These are phyloP conservation scores for Xylaria sp. DNA, from an alignment of 2,329 filamentous ascomycete genomes.

Conservation along the genomic window DNA sequence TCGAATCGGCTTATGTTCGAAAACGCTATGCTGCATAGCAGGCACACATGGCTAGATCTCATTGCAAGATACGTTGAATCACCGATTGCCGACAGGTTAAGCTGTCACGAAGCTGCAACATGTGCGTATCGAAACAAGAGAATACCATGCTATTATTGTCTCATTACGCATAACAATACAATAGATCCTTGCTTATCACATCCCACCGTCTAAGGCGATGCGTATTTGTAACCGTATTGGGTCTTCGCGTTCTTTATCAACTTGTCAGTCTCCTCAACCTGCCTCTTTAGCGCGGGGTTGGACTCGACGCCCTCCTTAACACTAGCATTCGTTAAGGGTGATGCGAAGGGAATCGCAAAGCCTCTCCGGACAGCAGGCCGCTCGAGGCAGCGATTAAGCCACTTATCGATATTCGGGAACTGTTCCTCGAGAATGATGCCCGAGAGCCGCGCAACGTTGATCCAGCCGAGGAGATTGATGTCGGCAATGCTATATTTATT, in stretches of 20 bases:
- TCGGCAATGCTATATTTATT: constrained; percentile 72
- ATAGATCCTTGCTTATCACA: too few relatives aligned
- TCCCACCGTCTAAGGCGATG: constrained; percentile 44
- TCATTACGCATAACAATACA: neutral
- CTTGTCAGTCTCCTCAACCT: constrained; percentile 44
- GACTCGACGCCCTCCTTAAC: constrained; percentile 50
- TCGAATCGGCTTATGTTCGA: too few relatives aligned
- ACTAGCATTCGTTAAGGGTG: constrained; percentile 46
- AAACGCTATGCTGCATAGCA: too few relatives aligned
- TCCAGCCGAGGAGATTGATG: constrained; percentile 75
- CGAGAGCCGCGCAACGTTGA: constrained; percentile 61
- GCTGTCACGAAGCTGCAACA: too few relatives aligned
- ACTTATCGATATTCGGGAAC: constrained; percentile 70
- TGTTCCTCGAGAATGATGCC: constrained; percentile 63
- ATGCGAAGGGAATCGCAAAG: constrained; percentile 62
- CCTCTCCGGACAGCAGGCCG: constrained; percentile 69
- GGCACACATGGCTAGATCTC: too few relatives aligned
- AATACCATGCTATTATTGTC: neutral
- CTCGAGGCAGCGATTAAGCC: constrained; percentile 66
- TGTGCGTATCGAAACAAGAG: neutral
- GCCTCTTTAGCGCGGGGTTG: constrained; percentile 54
- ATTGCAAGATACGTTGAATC: too few relatives aligned
- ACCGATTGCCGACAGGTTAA: too few relatives aligned
- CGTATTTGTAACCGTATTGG: constrained; percentile 55
- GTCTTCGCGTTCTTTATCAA: constrained; percentile 50